These are phyloP conservation scores for Diaporthe batatas DNA, from an alignment of 2,329 filamentous ascomycete genomes.

Conservation along the genomic window DNA sequence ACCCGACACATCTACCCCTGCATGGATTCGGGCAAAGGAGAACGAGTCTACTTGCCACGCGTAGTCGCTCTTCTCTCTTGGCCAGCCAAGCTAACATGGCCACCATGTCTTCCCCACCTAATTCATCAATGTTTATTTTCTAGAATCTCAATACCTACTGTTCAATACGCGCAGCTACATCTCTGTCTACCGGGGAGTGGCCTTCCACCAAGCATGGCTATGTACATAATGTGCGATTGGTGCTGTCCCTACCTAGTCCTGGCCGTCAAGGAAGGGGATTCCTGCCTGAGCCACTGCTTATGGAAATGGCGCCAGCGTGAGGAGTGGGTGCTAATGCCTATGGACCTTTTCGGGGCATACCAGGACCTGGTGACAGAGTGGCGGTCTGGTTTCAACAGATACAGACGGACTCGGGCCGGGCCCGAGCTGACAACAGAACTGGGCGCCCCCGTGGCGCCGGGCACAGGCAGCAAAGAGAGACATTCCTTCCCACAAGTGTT, in stretches of 20 bases:
- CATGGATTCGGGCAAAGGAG: conserved; percentile 5
- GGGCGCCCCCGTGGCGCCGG: conserved; percentile 18
- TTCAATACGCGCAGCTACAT: neutral
- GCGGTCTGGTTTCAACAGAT: conserved; percentile 33
- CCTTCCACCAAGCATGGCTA: conserved; percentile 11
- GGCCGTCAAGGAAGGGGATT: neutral
- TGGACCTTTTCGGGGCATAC: neutral
- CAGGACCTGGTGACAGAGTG: neutral
- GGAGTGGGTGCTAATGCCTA: neutral
- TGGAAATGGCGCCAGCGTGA: conserved; percentile 1
- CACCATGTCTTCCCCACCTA: conserved; percentile 9
- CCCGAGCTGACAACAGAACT: conserved; percentile 20
- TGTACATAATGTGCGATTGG: neutral
- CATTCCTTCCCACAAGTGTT: neutral
- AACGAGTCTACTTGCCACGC: neutral
- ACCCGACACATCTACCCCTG: conserved; percentile 6
- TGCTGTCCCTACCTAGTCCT: neutral
- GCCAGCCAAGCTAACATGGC: neutral
- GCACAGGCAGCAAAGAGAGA: conserved; percentile 27
- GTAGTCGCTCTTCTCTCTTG: neutral
- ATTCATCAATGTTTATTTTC: conserved; percentile 39
- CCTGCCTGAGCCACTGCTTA: neutral
- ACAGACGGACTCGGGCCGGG: conserved; percentile 31
- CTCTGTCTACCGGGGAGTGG: neutral
- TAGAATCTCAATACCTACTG: conserved; percentile 30